A percentile compares a stretch with the other conserved stretches of the same genome.
Conservation (phyloP, 2,329 filamentous ascomycete species). For the Microdochium trichocladiopsis region DNA sequence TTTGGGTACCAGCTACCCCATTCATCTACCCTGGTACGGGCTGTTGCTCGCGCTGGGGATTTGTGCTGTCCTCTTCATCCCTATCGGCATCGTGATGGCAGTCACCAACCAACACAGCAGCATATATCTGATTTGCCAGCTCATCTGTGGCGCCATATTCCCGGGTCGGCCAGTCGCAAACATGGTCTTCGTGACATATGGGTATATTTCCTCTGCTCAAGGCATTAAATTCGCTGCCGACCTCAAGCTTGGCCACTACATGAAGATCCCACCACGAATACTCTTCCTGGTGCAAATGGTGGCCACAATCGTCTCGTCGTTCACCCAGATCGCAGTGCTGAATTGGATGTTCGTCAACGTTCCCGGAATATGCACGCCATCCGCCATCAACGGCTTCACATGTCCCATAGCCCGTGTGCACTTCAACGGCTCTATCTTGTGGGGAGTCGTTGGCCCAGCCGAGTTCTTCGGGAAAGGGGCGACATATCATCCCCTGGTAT, state of each 20-base stretch:
- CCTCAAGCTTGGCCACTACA: conserved; percentile 81
- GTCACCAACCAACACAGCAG: conserved; percentile 86
- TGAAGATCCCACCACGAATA: conserved; percentile 78
- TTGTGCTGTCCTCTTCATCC: conserved; percentile 77
- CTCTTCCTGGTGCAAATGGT: conserved; percentile 73
- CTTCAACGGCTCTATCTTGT: conserved; percentile 85
- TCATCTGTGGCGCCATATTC: conserved; percentile 76
- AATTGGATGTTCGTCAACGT: conserved; percentile 88
- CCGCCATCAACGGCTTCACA: conserved; percentile 81
- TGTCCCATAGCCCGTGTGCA: conserved; percentile 83
- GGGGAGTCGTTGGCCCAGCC: conserved; percentile 77
- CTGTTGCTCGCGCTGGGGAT: conserved; percentile 72
- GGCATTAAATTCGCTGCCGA: conserved; percentile 86
- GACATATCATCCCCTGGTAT: conserved; percentile 69
- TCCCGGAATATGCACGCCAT: conserved; percentile 66
- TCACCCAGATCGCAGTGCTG: conserved; percentile 77
- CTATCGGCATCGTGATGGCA: conserved; percentile 88
- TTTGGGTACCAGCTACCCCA: conserved; percentile 54
- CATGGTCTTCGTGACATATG: conserved; percentile 91
- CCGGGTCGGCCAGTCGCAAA: conserved; percentile 82
- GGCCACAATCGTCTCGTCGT: conserved; percentile 66
- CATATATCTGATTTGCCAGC: conserved; percentile 80
- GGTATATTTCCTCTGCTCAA: conserved; percentile 82
- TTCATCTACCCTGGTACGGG: conserved; percentile 83
- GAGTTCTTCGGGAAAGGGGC: conserved; percentile 76